Conservation (phyloP, 2,329 filamentous ascomycete genomes). For the Cladosporium sp. region DNA sequence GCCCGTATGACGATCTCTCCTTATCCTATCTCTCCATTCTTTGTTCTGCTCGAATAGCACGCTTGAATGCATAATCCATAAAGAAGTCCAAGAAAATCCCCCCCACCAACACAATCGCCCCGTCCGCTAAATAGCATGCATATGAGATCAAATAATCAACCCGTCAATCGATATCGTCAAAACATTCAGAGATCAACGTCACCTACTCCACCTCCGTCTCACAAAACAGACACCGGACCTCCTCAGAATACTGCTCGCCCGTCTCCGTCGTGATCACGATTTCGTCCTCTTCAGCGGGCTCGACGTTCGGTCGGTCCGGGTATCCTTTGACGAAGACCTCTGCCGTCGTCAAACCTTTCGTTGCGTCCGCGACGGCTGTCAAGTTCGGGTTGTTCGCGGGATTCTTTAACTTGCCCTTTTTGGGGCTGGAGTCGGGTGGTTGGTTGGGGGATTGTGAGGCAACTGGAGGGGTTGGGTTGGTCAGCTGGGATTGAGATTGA, state of each 20-base stretch:
- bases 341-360: conserved; percentile 14
- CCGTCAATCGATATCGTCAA: no score
- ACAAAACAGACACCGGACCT: conserved; percentile 27
- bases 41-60: no score
- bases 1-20: not conserved
- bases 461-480: conserved; percentile 5
- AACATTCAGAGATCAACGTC: not conserved
- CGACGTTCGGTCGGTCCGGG: conserved; percentile 12
- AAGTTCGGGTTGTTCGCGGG: conserved; percentile 9
- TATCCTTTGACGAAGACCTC: conserved; percentile 24
- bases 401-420: conserved; percentile 15
- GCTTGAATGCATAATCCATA: no score
- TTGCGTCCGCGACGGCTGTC: conserved; percentile 7
- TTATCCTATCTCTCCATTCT: not conserved
- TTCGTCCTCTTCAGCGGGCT: conserved; percentile 18
- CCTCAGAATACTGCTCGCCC: conserved; percentile 18
- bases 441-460: conserved; percentile 12
- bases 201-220: not conserved
- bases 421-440: conserved; percentile 7
- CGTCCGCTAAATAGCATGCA: no score
- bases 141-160: no score
- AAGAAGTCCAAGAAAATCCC: no score
- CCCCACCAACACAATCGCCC: no score
- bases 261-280: conserved; percentile 23
- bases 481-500: not conserved